Conservation (phyloP, 2,329 filamentous ascomycete genomes). For the Fusarium xylarioides region DNA sequence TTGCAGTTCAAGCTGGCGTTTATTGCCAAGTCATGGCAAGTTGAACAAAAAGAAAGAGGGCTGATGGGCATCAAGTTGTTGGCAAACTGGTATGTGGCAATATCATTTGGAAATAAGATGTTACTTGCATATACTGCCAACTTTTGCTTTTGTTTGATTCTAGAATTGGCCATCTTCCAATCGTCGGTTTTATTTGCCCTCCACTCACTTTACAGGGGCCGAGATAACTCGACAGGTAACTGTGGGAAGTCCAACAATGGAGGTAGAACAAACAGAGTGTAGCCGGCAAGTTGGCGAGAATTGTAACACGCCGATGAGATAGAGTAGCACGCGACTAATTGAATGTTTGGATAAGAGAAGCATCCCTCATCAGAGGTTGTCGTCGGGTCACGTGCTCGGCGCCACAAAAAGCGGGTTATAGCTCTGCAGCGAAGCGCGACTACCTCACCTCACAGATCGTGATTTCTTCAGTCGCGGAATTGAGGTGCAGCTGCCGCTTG, state of each 20-base stretch:
- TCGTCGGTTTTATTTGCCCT: not conserved
- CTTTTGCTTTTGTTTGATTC: conserved; percentile 15
- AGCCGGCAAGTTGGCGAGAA: not conserved
- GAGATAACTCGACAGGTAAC: not conserved
- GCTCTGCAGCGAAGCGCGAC: not conserved
- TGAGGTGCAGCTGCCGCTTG: not conserved
- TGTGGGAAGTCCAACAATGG: not conserved
- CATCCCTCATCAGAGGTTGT: not conserved
- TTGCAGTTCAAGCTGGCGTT: not conserved
- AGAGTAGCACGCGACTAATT: not conserved
- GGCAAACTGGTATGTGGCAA: not conserved
- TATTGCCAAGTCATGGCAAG: not conserved
- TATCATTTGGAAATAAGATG: not conserved
- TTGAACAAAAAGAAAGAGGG: not conserved
- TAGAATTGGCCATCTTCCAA: not conserved
- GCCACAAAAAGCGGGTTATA: conserved; percentile 14
- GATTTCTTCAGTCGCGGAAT: conserved; percentile 9
- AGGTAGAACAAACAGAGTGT: not conserved
- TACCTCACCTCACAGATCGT: not conserved
- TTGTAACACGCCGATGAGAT: not conserved
- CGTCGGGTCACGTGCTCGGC: not conserved
- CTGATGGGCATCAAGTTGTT: not conserved
- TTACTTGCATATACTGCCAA: not conserved
- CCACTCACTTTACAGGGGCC: not conserved
- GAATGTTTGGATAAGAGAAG: not conserved